These are phyloP conservation scores for Eucalyptus shirleyi DNA, from an alignment of 345 rosid genomes.

Conservation along the genomic window DNA sequence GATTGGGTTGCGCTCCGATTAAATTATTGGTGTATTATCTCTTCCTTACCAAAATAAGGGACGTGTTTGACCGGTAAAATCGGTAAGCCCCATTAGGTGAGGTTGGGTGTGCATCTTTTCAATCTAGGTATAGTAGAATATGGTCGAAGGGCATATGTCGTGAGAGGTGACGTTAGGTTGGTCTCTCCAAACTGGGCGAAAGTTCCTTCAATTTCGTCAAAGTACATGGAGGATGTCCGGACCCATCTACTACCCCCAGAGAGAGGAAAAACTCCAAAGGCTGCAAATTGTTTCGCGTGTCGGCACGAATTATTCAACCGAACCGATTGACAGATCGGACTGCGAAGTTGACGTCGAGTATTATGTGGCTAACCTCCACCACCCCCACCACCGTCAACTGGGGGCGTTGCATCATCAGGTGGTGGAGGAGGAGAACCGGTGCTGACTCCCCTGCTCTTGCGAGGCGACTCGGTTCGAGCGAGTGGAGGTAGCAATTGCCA, in stretches of 20 bases:
- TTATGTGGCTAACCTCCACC: not conserved
- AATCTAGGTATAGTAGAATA: not conserved
- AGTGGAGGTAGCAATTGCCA: not conserved
- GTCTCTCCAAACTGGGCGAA: not conserved
- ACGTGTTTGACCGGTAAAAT: not conserved
- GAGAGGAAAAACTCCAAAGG: not conserved
- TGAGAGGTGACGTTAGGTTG: not conserved
- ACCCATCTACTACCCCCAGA: not conserved
- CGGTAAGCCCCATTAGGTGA: not conserved
- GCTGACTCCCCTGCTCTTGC: not conserved
- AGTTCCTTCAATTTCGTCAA: not conserved
- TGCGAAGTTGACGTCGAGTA: not conserved
- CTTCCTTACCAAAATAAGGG: not conserved
- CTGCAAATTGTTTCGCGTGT: not conserved
- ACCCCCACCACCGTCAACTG: not conserved
- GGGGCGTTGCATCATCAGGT: not conserved
- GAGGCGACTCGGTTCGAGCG: not conserved
- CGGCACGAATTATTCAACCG: not conserved
- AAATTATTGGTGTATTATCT: not conserved
- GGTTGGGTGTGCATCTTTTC: not conserved
- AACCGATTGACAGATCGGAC: not conserved
- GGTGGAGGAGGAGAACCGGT: not conserved
- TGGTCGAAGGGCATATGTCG: not conserved
- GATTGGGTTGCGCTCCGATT: not conserved
- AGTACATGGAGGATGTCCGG: not conserved